Evolutionary conservation across 768 basidiomycete genomes (phyloP).

Genomic region (Amanita polypyramis): DNA sequence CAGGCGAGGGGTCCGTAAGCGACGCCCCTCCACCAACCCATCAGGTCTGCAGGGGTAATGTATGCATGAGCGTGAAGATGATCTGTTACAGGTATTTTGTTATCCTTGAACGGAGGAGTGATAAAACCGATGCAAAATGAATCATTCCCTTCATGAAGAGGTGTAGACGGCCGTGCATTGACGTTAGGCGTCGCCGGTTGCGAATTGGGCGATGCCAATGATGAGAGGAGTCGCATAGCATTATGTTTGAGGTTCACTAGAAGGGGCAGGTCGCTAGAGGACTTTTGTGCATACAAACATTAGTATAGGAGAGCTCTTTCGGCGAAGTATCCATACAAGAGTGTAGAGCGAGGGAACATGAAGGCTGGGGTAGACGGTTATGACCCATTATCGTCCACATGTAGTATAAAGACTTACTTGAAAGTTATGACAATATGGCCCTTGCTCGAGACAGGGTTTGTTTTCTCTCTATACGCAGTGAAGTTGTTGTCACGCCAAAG

Average conservation of each 20-base stretch:
- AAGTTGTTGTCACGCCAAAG: conserved; percentile 74
- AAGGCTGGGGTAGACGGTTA: conserved; percentile 29
- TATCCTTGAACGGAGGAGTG: conserved; percentile 67
- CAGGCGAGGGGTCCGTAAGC: conserved; percentile 62
- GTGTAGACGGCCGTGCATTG: conserved; percentile 20
- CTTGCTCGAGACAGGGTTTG: conserved; percentile 60
- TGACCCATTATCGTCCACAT: background rate
- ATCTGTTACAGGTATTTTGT: conserved; percentile 70
- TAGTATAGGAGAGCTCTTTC: conserved; percentile 8
- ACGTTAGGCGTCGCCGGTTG: conserved; percentile 26
- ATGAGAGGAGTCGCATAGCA: conserved; percentile 43
- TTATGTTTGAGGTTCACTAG: conserved; percentile 53
- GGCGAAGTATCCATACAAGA: conserved; percentile 35
- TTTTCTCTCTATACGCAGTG: conserved; percentile 61
- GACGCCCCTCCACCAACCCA: conserved; percentile 66
- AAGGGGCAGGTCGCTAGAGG: conserved; percentile 65
- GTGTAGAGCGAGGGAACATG: conserved; percentile 74
- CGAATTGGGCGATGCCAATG: conserved; percentile 26
- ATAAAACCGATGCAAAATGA: conserved; percentile 66
- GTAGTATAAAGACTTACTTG: conserved; percentile 40
- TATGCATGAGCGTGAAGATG: conserved; percentile 74
- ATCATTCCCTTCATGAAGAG: conserved; percentile 19
- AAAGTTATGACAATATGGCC: conserved; percentile 67
- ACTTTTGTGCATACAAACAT: conserved; percentile 29
- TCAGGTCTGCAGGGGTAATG: conserved; percentile 48